These are phyloP conservation scores for Akanthomyces uredinophilus DNA, from an alignment of 2,329 filamentous ascomycete genomes.

Conservation along the genomic window DNA sequence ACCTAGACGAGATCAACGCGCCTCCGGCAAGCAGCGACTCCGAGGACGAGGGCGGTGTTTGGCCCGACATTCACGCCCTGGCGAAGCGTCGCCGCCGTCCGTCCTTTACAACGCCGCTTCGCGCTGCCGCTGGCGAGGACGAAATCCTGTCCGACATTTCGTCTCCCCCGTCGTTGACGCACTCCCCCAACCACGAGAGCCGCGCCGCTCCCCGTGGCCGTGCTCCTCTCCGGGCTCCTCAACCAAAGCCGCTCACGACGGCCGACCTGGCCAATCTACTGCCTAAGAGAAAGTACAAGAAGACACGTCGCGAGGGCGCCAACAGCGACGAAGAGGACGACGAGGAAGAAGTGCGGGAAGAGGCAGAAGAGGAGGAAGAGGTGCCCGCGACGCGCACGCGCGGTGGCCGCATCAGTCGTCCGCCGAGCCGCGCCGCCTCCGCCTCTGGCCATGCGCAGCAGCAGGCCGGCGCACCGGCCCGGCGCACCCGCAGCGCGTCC, in stretches of 20 bases:
- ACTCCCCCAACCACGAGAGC: slow-evolving; percentile 53
- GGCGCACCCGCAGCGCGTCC: slow-evolving; percentile 1
- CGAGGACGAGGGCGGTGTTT: slow-evolving; percentile 38
- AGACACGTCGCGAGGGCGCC: slow-evolving; percentile 39
- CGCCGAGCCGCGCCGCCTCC: slow-evolving; percentile 8
- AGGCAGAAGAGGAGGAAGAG: slow-evolving; percentile 19
- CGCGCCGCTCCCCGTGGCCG: slow-evolving; percentile 24
- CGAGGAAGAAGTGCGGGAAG: slow-evolving; percentile 53
- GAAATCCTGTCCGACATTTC: slow-evolving; percentile 47
- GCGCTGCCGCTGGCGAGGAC: slow-evolving; percentile 24
- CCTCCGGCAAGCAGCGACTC: slow-evolving; percentile 52
- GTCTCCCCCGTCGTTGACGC: slow-evolving; percentile 61
- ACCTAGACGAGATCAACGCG: slow-evolving; percentile 46
- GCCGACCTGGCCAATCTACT: slow-evolving; percentile 50
- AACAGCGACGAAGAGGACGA: slow-evolving; percentile 43
- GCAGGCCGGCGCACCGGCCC: slow-evolving; percentile 13
- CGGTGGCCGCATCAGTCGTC: slow-evolving; percentile 18
- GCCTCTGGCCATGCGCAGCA: slow-evolving; percentile 19
- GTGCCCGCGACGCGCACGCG: slow-evolving; percentile 16
- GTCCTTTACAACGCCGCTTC: slow-evolving; percentile 33
- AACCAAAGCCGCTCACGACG: slow-evolving; percentile 43
- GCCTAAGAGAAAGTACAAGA: slow-evolving; percentile 46
- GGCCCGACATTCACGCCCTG: slow-evolving; percentile 49
- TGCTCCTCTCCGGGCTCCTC: slow-evolving; percentile 23
- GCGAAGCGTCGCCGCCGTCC: slow-evolving; percentile 41